These are phyloP conservation scores for Rhynchospora breviuscula DNA, from an alignment of 176 grass and related monocot genomes.

Conservation along the genomic window DNA sequence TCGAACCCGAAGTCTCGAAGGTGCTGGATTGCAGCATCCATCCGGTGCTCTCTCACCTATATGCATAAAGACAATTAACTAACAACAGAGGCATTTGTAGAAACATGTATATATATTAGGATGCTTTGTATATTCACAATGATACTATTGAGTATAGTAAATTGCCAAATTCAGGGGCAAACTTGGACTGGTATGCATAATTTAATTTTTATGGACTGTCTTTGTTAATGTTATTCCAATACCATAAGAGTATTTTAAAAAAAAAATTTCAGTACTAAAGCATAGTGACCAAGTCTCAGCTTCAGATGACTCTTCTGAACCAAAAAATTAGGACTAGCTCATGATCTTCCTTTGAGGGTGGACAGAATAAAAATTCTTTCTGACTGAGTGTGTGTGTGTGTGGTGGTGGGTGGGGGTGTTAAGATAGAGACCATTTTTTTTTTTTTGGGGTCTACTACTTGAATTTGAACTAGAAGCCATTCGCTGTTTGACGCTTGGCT, in stretches of 20 bases:
- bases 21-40: conserved; percentile 12
- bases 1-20: not conserved
- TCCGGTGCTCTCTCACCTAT: not conserved
- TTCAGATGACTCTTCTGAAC: too few species aligned
- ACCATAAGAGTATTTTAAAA: not conserved
- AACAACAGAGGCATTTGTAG: not conserved
- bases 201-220: not conserved
- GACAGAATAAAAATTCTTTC: not conserved
- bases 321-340: not conserved
- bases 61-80: not conserved
- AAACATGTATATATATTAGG: not conserved
- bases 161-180: not conserved
- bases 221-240: not conserved
- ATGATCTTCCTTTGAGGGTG: not conserved
- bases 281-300: not conserved
- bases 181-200: not conserved
- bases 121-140: not conserved
- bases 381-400: not conserved
- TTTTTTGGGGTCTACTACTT: not conserved
- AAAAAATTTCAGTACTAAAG: not conserved
- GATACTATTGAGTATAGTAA: not conserved
- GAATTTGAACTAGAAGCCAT: conserved; percentile 14
- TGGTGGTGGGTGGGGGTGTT: too few species aligned
- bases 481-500: not conserved
- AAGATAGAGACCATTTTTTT: not conserved